phyloP scores from a whole-genome alignment of 2,329 filamentous ascomycete genomes.

The Berkeleyomyces basicola region DNA sequence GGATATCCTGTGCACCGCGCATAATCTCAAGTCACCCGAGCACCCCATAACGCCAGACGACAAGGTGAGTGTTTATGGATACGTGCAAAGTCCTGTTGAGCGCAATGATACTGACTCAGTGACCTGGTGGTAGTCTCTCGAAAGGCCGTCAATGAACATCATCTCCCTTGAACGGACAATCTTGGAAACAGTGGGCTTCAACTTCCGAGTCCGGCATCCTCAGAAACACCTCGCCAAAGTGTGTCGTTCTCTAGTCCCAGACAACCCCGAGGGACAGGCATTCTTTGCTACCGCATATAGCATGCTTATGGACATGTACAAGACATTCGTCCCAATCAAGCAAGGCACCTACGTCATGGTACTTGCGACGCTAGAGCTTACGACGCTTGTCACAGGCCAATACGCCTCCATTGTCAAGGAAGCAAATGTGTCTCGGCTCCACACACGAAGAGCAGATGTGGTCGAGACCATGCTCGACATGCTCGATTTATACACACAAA shows the following conservation, averaged over 20 bases:
- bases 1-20: conserved; percentile 79
- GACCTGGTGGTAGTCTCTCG: conserved; percentile 47
- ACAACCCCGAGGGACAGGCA: conserved; percentile 29
- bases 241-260: conserved; percentile 37
- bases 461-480: conserved; percentile 78
- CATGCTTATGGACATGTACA: conserved; percentile 77
- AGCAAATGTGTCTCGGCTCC: conserved; percentile 32
- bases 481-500: conserved; percentile 81
- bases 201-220: conserved; percentile 79
- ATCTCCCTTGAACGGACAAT: conserved; percentile 85
- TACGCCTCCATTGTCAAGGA: conserved; percentile 33
- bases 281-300: conserved; percentile 58
- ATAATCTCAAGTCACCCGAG: conserved; percentile 60
- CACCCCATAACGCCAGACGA: conserved; percentile 66
- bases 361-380: conserved; percentile 65
- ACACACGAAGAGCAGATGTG: conserved; percentile 31
- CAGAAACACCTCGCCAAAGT: conserved; percentile 76
- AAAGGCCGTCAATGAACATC: conserved; percentile 59
- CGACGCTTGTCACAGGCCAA: conserved; percentile 47
- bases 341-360: conserved; percentile 76
- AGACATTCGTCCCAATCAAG: conserved; percentile 84
- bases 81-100: background rate
- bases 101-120: background rate
- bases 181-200: conserved; percentile 82
- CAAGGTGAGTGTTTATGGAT: conserved; percentile 35